phyloP scores from a whole-genome alignment of 208 protist species.

The Leishmania major region DNA sequence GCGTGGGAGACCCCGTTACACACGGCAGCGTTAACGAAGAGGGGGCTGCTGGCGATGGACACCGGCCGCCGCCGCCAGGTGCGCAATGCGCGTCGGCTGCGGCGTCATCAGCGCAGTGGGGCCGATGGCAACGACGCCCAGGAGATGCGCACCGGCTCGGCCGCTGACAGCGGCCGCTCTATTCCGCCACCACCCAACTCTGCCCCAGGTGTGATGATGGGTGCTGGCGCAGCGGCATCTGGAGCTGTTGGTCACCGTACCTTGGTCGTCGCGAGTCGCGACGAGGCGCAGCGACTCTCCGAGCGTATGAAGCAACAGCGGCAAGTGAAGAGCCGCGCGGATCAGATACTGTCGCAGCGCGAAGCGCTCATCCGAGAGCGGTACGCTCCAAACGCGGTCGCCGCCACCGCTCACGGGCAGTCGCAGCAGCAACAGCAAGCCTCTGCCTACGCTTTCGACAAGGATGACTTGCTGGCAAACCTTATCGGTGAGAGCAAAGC shows the following conservation, averaged over 20 bases:
- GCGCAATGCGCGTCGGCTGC: slow-evolving; percentile 34
- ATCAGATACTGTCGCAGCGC: slow-evolving; percentile 43
- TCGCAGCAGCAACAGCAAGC: slow-evolving; percentile 9
- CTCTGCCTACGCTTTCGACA: slow-evolving; percentile 56
- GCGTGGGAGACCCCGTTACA: not conserved
- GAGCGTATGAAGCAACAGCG: slow-evolving; percentile 35
- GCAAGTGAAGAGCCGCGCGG: slow-evolving; percentile 27
- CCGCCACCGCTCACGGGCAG: slow-evolving; percentile 1
- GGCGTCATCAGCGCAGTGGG: slow-evolving; percentile 22
- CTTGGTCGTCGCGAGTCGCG: slow-evolving; percentile 1
- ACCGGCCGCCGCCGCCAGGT: slow-evolving; percentile 32
- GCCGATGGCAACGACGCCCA: slow-evolving; percentile 6
- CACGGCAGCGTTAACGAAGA: not conserved
- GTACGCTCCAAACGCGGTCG: slow-evolving; percentile 53
- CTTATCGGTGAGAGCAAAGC: slow-evolving; percentile 58
- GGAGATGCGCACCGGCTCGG: not conserved
- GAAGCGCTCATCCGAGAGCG: slow-evolving; percentile 50
- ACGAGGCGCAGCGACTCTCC: slow-evolving; percentile 28
- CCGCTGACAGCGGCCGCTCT: not conserved
- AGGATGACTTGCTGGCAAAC: slow-evolving; percentile 60
- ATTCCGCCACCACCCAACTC: not conserved
- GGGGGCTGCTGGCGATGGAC: slow-evolving; percentile 23
- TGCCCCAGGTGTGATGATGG: not conserved
- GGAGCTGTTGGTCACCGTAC: not conserved
- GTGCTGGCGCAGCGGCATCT: not conserved